Conservation (phyloP, 768 basidiomycete genomes). For the Pisolithus marmoratus region DNA sequence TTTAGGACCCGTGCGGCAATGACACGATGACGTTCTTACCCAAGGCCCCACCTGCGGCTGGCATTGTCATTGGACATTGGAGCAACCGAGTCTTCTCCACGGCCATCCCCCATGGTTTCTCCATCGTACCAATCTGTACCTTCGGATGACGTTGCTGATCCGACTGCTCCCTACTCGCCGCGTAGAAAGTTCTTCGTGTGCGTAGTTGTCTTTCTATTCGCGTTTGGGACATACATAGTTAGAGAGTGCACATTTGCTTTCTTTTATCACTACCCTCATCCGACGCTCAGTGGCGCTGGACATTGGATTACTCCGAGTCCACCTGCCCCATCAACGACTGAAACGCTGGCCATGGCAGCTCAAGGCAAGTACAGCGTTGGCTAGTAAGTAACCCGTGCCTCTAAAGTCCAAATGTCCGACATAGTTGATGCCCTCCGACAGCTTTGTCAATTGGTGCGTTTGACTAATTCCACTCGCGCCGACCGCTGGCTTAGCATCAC, state of each 20-base stretch:
- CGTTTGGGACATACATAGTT: conserved; percentile 37
- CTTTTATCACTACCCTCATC: background rate
- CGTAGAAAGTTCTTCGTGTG: conserved; percentile 32
- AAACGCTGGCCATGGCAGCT: conserved; percentile 31
- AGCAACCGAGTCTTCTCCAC: too few species aligned
- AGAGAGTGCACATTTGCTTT: conserved; percentile 33
- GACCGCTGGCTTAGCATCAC: conserved; percentile 5
- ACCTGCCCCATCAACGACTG: background rate
- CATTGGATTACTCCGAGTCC: conserved; percentile 4
- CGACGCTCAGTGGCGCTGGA: conserved; percentile 9
- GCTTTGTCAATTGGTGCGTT: conserved; percentile 72
- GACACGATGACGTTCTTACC: too few species aligned
- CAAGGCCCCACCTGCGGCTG: too few species aligned
- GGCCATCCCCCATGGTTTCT: too few species aligned
- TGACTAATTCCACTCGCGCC: background rate
- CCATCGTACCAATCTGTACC: conserved; percentile 13
- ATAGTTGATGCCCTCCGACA: conserved; percentile 22
- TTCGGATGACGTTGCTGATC: conserved; percentile 14
- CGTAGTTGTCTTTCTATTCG: conserved; percentile 31
- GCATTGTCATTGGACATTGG: too few species aligned
- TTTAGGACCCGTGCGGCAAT: too few species aligned
- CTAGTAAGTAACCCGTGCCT: conserved; percentile 50
- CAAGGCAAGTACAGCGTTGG: conserved; percentile 71
- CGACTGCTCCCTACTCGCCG: conserved; percentile 21
- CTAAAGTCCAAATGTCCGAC: background rate